Evolutionary conservation across 2,329 filamentous ascomycete species (phyloP), one percentile per base, ranked within the genome.

Genomic region (Xylaria sp.): DNA sequence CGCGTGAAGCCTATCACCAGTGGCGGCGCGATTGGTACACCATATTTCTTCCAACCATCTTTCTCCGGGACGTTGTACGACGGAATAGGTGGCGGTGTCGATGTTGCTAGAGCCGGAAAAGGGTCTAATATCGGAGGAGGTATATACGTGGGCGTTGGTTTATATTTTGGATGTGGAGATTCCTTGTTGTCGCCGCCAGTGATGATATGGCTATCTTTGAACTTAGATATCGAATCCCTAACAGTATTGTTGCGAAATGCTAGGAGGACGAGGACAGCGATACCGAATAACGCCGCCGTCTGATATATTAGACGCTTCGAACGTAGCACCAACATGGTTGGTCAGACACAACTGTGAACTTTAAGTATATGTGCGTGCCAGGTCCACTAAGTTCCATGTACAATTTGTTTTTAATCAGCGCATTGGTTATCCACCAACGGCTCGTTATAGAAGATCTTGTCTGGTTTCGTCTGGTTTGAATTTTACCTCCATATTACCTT

Each of bases 1-100:
- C 86, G 81, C 0, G 87, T 88, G 78, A 89, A 89, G n/a, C 86
- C 85, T 68, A 89, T 87, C 58, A 89, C 80, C 9, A 89, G 81
- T 2, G 87, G 86, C 3, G 87, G 84, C 6, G 78, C 73, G 42
- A 77, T 69, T 4, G 78, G 74, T 54, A 83, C 73, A 62, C 78
- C 78, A 63, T 82, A 81, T 4, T 79, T 77, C 60, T 78, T 79
- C 73, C 81, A 79, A 4, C 80, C 74, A 64, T 83, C 78, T 46
- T 77, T 70, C 17, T 76, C 74, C 0, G 84, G 80, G 10, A 75
- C 62, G 70, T 86, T 86, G 79, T 84, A 85, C 28, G 73, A 67
- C 0, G 83, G 83, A 15, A 85, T 80, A 0, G 81, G 79, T 1
- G 83, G 83, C 5, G 57, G 78, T 57, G 68, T 73, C 15, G 79